phyloP scores from a whole-genome alignment of 768 basidiomycete species.

The Sarcomyxa edulis region DNA sequence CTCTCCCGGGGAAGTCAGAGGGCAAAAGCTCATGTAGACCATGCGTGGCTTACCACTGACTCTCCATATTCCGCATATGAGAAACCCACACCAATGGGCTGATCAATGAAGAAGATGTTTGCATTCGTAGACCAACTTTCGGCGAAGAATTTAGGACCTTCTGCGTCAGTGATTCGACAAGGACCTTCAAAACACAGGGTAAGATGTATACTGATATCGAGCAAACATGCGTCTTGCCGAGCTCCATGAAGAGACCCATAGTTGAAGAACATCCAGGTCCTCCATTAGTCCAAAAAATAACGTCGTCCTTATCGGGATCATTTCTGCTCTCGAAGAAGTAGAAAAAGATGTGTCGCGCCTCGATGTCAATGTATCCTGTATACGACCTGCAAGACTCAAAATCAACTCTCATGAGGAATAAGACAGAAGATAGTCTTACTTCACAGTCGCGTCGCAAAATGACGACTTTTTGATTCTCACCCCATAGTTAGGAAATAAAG shows the following conservation, averaged over 20 bases:
- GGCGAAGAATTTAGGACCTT: conserved; percentile 48
- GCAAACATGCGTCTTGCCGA: conserved; percentile 49
- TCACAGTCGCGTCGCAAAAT: conserved; percentile 31
- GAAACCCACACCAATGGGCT: conserved; percentile 57
- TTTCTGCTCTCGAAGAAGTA: conserved; percentile 53
- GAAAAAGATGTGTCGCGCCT: conserved; percentile 45
- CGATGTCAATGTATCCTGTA: conserved; percentile 44
- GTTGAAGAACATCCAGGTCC: conserved; percentile 42
- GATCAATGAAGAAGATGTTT: conserved; percentile 59
- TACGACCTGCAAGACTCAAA: conserved; percentile 23
- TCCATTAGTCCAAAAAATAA: conserved; percentile 49
- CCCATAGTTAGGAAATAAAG: conserved; percentile 34
- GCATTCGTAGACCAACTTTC: conserved; percentile 68
- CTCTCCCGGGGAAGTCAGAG: conserved; percentile 26
- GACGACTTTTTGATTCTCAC: conserved; percentile 30
- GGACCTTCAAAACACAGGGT: conserved; percentile 46
- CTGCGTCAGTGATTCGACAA: conserved; percentile 51
- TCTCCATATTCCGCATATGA: conserved; percentile 64
- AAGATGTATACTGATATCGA: too few species aligned
- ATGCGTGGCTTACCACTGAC: conserved; percentile 34
- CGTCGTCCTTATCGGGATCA: conserved; percentile 37
- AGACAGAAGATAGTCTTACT: conserved; percentile 15
- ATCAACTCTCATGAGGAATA: not conserved
- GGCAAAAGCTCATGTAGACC: not conserved
- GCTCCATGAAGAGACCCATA: conserved; percentile 68